Evolutionary conservation across 2,329 filamentous ascomycete genomes (phyloP), one percentile per base, ranked within the genome.

Genomic region (Aspergillus sergii): DNA sequence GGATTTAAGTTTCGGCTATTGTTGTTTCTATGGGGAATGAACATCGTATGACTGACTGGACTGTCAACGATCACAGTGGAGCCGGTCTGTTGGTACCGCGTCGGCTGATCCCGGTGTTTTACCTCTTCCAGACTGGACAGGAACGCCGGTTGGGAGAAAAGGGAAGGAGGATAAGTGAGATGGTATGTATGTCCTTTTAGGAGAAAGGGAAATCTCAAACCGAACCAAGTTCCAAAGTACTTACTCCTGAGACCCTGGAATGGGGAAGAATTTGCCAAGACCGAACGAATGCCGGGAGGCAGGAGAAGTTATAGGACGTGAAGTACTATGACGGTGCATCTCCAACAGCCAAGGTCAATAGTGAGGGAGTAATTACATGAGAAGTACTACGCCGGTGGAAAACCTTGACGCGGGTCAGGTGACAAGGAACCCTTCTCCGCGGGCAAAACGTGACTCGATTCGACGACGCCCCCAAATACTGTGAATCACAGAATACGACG

Each of bases 341-440:
- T 28, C 48, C 48, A 23, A 28, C 21, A 32, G 23, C 48, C 48
- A 53, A 34, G 50, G 30, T 26, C 50, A 53, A 53, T 34, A 23
- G 50, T 34, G 50, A 34, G 50, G 10, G 28, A 53, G 50, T n/a
- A n/a, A 32, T 53, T 53, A 54, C 51, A 54, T 54, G 51, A 54
- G 32, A 54, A 54, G 51, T 54, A 36, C 32, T 36, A 54, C 51
- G 32, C 51, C 32, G n/a, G 30, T 21, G 60, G 56, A 55, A 62
- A 62, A 62, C 55, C 57, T 57, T 58, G 60, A 62, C 32, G 30
- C 9, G 23, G 34, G 57, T 59, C 43, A 59, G 41, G n/a, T 48
- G 30, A 46, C 43, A 19, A 41, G 60, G 55, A 48, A 48, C n/a
- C 39, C 28, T 62, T 62, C 60, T 62, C 60, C 60, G 56, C 60